phyloP scores from a whole-genome alignment of 345 rosid genomes.

The Lepidium africanum region DNA sequence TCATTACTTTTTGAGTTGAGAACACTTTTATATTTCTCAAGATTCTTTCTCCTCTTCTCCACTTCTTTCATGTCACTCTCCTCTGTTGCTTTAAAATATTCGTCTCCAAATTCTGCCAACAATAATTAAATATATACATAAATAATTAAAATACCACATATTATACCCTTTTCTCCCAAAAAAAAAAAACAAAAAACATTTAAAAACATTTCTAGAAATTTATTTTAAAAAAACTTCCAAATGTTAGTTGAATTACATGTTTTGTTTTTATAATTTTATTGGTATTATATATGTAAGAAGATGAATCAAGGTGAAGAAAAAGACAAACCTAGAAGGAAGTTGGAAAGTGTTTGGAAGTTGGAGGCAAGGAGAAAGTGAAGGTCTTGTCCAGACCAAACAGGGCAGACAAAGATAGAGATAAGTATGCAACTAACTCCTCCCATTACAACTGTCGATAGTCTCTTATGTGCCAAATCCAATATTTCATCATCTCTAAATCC shows the following conservation, averaged over 20 bases:
- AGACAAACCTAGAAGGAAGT: constrained; percentile 53
- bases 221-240: no score
- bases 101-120: constrained; percentile 51
- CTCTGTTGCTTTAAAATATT: constrained; percentile 30
- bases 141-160: no score
- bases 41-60: constrained; percentile 30
- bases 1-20: constrained; percentile 54
- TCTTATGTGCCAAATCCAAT: constrained; percentile 46
- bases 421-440: constrained; percentile 61
- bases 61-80: constrained; percentile 19
- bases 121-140: no score
- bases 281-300: neutral
- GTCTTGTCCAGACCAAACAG: constrained; percentile 88
- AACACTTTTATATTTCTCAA: constrained; percentile 47
- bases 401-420: constrained; percentile 52
- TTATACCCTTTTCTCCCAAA: no score
- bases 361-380: constrained; percentile 57
- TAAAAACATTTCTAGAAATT: no score
- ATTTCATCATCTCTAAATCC: constrained; percentile 49
- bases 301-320: neutral
- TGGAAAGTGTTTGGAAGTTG: constrained; percentile 45
- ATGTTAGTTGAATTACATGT: no score
- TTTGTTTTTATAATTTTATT: no score
- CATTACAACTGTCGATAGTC: constrained; percentile 56
- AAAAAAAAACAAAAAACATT: no score